Conservation (phyloP, 2,329 filamentous ascomycete genomes). For the Aspergillus brunneoviolaceus region DNA sequence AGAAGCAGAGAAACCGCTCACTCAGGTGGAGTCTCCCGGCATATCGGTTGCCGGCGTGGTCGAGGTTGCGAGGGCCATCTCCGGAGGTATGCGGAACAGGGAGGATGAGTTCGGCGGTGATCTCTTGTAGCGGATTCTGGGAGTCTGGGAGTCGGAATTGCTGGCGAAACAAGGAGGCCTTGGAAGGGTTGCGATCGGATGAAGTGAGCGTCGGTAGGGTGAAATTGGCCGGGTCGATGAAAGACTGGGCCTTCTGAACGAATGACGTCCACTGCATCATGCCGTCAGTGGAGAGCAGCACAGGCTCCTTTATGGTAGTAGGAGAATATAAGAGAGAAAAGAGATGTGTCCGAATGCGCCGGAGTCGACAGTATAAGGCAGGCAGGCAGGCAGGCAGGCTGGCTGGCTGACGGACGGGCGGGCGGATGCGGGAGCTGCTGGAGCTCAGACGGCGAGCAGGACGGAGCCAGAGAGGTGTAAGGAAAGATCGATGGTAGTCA, state of each 20-base stretch:
- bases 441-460: conserved; percentile 21
- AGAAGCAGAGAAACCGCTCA: conserved; percentile 95
- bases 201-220: conserved; percentile 70
- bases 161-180: conserved; percentile 87
- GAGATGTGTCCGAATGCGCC: background rate
- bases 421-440: conserved; percentile 24
- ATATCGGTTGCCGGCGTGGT: conserved; percentile 76
- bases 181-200: conserved; percentile 80
- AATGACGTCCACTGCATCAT: conserved; percentile 73
- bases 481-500: conserved; percentile 23
- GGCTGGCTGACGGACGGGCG: conserved; percentile 10
- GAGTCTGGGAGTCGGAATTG: conserved; percentile 93
- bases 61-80: conserved; percentile 57
- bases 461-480: conserved; percentile 22
- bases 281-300: conserved; percentile 13
- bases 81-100: conserved; percentile 68
- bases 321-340: conserved; percentile 4
- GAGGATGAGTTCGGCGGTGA: conserved; percentile 91
- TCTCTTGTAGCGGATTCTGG: conserved; percentile 92
- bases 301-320: background rate
- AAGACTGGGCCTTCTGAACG: conserved; percentile 91
- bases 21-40: conserved; percentile 89
- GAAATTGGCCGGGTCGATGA: conserved; percentile 86
- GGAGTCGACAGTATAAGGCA: background rate
- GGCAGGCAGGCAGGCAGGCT: conserved; percentile 14